phyloP scores from a whole-genome alignment of 2,329 filamentous ascomycete species.

The Parascedosporium putredinis region DNA sequence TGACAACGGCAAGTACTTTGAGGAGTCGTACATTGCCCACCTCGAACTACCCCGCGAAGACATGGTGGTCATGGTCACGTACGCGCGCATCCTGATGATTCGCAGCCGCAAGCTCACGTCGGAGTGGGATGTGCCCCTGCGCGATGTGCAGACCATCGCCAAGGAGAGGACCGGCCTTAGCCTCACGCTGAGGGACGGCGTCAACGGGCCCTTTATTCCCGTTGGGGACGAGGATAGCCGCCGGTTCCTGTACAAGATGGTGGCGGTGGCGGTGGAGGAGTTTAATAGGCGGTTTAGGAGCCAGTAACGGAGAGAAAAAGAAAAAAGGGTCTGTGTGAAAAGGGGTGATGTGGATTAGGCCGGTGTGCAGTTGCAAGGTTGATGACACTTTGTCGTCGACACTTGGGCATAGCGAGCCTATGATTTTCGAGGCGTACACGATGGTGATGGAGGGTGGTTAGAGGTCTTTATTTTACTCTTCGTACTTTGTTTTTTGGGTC shows the following conservation, averaged over 20 bases:
- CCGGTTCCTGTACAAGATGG: slow-evolving; percentile 54
- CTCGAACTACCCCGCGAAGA: slow-evolving; percentile 83
- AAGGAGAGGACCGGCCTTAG: slow-evolving; percentile 94
- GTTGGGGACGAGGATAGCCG: slow-evolving; percentile 75
- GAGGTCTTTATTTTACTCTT: no score
- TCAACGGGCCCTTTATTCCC: slow-evolving; percentile 89
- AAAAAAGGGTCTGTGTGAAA: no score
- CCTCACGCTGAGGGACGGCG: slow-evolving; percentile 76
- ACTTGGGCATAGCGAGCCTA: no score
- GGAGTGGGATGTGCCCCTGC: slow-evolving; percentile 94
- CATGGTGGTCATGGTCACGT: slow-evolving; percentile 83
- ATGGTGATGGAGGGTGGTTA: no score
- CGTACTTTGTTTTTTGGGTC: no score
- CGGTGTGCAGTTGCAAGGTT: no score
- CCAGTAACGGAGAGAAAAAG: slow-evolving; percentile 6
- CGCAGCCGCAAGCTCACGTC: slow-evolving; percentile 73
- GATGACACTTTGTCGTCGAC: no score
- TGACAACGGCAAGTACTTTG: slow-evolving; percentile 95
- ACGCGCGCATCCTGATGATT: slow-evolving; percentile 79
- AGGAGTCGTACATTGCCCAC: slow-evolving; percentile 94
- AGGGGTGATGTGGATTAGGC: no score
- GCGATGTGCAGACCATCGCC: slow-evolving; percentile 91
- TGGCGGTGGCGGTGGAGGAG: slow-evolving; percentile 56
- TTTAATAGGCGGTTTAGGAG: slow-evolving; percentile 51
- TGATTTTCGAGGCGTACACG: no score